These are phyloP conservation scores for Annulohypoxylon maeteangense DNA, from an alignment of 495 filamentous ascomycete genomes.

Conservation along the genomic window DNA sequence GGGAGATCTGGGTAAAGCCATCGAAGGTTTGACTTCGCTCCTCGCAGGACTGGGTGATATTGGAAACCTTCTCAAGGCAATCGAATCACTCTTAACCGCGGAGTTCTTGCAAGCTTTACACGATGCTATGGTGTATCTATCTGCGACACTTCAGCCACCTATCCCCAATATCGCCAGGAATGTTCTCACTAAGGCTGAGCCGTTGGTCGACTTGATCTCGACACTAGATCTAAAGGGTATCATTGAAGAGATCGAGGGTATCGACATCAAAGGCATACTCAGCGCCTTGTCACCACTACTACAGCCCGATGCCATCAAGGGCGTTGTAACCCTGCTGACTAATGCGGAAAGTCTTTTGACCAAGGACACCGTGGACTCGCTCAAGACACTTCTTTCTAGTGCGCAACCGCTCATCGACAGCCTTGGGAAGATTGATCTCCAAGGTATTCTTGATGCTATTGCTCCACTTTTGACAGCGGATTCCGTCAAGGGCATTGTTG, in stretches of 20 bases:
- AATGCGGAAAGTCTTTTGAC: conserved; percentile 58
- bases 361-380: conserved; percentile 55
- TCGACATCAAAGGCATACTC: conserved; percentile 59
- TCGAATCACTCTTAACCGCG: conserved; percentile 43
- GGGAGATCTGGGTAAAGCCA: conserved; percentile 41
- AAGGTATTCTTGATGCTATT: conserved; percentile 40
- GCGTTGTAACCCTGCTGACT: conserved; percentile 54
- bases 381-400: conserved; percentile 47
- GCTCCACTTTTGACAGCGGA: conserved; percentile 50
- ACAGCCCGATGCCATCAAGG: conserved; percentile 50
- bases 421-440: conserved; percentile 43
- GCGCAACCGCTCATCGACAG: conserved; percentile 46
- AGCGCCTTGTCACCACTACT: conserved; percentile 51
- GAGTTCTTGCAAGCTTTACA: conserved; percentile 49
- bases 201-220: conserved; percentile 45
- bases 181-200: conserved; percentile 46
- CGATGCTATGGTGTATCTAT: conserved; percentile 50
- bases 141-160: conserved; percentile 47
- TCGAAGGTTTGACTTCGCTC: conserved; percentile 43
- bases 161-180: conserved; percentile 42
- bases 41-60: conserved; percentile 35
- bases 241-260: conserved; percentile 45
- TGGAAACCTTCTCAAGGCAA: conserved; percentile 38
- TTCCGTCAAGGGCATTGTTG: conserved; percentile 53
- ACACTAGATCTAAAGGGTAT: conserved; percentile 49